phyloP scores from a whole-genome alignment of 805 yeast species.

The Cyberlindnera samutprakarnensis region DNA sequence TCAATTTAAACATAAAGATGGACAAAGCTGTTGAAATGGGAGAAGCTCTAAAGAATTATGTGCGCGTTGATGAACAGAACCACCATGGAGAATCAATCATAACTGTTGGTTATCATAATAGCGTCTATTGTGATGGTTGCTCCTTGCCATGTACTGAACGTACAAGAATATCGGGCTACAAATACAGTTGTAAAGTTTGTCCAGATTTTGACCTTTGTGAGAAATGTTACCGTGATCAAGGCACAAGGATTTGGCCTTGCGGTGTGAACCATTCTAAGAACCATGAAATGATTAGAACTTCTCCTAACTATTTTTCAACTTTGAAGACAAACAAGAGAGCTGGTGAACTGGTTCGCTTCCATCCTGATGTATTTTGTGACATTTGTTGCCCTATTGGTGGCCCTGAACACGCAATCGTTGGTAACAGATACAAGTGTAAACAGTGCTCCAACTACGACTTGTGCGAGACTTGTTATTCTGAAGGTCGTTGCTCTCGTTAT shows the following conservation, averaged over 20 bases:
- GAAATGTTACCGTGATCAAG: not conserved
- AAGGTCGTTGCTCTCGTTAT: too few species aligned
- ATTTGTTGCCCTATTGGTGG: not conserved
- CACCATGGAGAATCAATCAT: not conserved
- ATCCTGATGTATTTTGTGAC: not conserved
- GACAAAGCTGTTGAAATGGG: not conserved
- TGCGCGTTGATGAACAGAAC: too few species aligned
- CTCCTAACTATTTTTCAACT: not conserved
- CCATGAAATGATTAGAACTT: not conserved
- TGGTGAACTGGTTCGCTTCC: not conserved
- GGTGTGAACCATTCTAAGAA: not conserved
- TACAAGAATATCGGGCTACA: not conserved
- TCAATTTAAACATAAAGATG: not conserved
- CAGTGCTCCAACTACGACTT: not conserved
- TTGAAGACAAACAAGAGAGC: not conserved
- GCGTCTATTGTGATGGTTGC: constrained; percentile 1
- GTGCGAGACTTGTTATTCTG: too few species aligned
- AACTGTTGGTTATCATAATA: constrained; percentile 3
- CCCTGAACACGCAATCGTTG: not conserved
- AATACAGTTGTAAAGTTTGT: not conserved
- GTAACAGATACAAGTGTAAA: not conserved
- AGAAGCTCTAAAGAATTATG: not conserved
- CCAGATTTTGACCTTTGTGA: not conserved
- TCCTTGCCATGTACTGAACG: not conserved
- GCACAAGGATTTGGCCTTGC: not conserved